A percentile compares a stretch with the other conserved stretches of the same genome.
Conservation (phyloP, 495 filamentous ascomycete genomes). For the Copromyces sp. region DNA sequence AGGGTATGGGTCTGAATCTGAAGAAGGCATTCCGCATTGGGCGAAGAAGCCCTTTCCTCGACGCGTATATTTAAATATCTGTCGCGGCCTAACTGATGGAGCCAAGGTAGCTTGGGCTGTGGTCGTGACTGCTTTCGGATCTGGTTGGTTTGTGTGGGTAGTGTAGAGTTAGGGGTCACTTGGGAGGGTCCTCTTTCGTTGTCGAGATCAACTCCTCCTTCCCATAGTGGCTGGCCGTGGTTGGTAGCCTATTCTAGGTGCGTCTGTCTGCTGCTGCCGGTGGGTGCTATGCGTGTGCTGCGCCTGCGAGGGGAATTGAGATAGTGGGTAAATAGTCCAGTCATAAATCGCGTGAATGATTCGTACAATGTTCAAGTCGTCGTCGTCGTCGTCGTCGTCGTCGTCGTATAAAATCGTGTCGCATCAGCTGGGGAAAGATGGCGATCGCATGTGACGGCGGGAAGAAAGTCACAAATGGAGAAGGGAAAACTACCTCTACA, state of each 20-base stretch:
- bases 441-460: neutral
- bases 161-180: neutral
- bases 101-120: neutral
- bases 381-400: neutral
- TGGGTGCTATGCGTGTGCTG: neutral
- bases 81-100: neutral
- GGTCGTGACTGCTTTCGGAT: neutral
- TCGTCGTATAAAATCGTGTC: neutral
- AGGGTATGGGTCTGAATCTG: slow-evolving; percentile 38
- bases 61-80: neutral
- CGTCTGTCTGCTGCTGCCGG: neutral
- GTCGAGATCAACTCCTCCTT: neutral
- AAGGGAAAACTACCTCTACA: neutral
- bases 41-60: slow-evolving; percentile 8
- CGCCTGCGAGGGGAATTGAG: neutral
- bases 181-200: neutral
- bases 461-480: neutral
- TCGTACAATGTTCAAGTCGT: neutral
- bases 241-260: neutral
- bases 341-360: neutral
- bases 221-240: neutral
- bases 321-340: neutral
- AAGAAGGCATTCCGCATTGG: slow-evolving; percentile 44
- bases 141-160: neutral
- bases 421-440: neutral